Evolutionary conservation across 257 asterid species (phyloP).

Genomic region (Anisodus acutangulus): DNA sequence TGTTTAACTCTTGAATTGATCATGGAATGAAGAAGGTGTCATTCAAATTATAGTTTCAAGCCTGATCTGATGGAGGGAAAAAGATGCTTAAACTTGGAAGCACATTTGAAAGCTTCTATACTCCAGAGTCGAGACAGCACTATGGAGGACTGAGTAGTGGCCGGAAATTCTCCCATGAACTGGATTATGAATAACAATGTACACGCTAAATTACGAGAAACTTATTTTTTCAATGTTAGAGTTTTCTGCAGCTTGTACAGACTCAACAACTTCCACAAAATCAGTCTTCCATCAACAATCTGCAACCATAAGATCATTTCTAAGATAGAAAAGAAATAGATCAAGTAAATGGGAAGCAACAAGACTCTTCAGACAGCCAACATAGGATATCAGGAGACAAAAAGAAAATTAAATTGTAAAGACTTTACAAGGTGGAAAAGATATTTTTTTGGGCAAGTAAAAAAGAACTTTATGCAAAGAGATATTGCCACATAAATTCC

Average conservation of each 20-base stretch:
- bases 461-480: neutral
- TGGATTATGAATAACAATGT: constrained; percentile 45
- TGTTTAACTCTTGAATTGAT: constrained; percentile 20
- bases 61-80: neutral
- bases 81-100: neutral
- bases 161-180: constrained; percentile 57
- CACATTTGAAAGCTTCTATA: neutral
- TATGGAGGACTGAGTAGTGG: constrained; percentile 55
- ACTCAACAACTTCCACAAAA: constrained; percentile 61
- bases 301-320: constrained; percentile 32
- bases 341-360: neutral
- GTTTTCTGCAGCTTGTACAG: constrained; percentile 33
- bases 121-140: constrained; percentile 37
- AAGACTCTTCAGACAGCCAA: neutral
- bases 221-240: constrained; percentile 27
- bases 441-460: neutral
- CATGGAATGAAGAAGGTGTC: neutral
- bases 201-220: constrained; percentile 16
- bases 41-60: no score
- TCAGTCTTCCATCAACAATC: constrained; percentile 59
- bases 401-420: no score
- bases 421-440: neutral
- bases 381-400: neutral
- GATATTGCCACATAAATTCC: neutral
- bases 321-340: constrained; percentile 13